Conservation (phyloP, 805 yeast genomes). For the Saturnispora zaruensis region DNA sequence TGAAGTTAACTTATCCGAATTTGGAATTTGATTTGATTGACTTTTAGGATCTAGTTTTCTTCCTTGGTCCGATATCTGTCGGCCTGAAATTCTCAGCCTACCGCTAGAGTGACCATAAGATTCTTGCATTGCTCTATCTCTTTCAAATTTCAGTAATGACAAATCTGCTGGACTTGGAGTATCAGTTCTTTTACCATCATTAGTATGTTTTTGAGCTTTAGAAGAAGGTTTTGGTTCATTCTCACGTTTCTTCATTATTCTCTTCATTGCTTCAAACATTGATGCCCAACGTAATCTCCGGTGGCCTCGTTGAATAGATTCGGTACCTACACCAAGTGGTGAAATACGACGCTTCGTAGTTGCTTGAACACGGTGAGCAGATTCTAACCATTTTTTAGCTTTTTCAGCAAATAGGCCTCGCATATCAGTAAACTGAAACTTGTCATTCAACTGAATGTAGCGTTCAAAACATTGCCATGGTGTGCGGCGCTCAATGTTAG, state of each 20-base stretch:
- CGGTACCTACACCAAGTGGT: conserved; percentile 89
- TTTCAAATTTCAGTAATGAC: conserved; percentile 71
- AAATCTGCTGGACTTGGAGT: conserved; percentile 80
- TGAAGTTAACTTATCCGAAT: conserved; percentile 9
- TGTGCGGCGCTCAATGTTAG: conserved; percentile 89
- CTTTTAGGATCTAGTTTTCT: conserved; percentile 12
- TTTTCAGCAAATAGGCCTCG: conserved; percentile 75
- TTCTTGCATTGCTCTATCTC: conserved; percentile 80
- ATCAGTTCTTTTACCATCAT: conserved; percentile 30
- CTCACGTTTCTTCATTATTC: conserved; percentile 84
- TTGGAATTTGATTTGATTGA: not conserved
- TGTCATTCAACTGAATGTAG: conserved; percentile 85
- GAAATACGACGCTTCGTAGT: conserved; percentile 82
- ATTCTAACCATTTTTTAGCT: conserved; percentile 89
- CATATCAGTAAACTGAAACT: conserved; percentile 78
- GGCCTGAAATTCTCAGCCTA: conserved; percentile 18
- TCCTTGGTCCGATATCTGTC: conserved; percentile 14
- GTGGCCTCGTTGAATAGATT: conserved; percentile 90
- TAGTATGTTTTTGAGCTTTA: conserved; percentile 25
- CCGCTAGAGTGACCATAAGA: conserved; percentile 38
- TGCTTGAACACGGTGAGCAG: conserved; percentile 81
- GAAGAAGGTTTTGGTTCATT: conserved; percentile 54
- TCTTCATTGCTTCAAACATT: conserved; percentile 91
- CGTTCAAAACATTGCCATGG: conserved; percentile 99
- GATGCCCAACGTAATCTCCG: conserved; percentile 89